A percentile compares a stretch with the other conserved stretches of the same genome.
Evolutionary conservation across 176 grass and related monocot genomes (phyloP).

Genomic region (Saccharum officinarum): DNA sequence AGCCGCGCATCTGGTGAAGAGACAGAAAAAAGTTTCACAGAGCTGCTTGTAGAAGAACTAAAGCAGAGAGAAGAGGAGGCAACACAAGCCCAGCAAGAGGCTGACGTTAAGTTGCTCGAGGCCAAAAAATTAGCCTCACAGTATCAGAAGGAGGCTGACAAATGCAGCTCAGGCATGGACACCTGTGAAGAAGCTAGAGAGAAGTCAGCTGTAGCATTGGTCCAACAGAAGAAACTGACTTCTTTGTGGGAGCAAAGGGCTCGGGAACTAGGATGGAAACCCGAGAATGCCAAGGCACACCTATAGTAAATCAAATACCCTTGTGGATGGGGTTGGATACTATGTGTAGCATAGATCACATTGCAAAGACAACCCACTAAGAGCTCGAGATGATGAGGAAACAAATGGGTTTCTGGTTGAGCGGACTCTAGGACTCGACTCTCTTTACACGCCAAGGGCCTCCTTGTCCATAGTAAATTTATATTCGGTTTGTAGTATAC

Average conservation of each 20-base stretch:
- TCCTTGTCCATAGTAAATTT: conserved; percentile 33
- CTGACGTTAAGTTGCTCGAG: conserved; percentile 80
- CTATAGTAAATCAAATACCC: not conserved
- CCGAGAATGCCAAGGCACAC: conserved; percentile 31
- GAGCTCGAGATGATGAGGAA: not conserved
- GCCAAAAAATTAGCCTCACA: conserved; percentile 93
- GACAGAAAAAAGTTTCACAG: conserved; percentile 85
- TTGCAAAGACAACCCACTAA: conserved; percentile 7
- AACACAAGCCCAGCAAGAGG: conserved; percentile 64
- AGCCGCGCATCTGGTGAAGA: conserved; percentile 59
- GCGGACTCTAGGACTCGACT: not conserved
- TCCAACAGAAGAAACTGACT: conserved; percentile 71
- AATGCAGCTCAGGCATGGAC: conserved; percentile 97
- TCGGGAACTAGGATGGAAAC: conserved; percentile 71
- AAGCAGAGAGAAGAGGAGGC: conserved; percentile 84
- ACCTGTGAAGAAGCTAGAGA: conserved; percentile 96
- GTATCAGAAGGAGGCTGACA: conserved; percentile 98
- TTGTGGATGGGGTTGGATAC: not conserved
- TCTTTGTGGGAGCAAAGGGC: conserved; percentile 81
- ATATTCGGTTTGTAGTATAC: conserved; percentile 14
- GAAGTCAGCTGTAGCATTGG: conserved; percentile 59
- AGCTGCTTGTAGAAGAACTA: conserved; percentile 81
- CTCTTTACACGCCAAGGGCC: not conserved
- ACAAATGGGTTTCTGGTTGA: not conserved
- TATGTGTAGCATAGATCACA: not conserved